Evolutionary conservation across 345 rosid species (phyloP).

Genomic region (Eucalyptus regnans): DNA sequence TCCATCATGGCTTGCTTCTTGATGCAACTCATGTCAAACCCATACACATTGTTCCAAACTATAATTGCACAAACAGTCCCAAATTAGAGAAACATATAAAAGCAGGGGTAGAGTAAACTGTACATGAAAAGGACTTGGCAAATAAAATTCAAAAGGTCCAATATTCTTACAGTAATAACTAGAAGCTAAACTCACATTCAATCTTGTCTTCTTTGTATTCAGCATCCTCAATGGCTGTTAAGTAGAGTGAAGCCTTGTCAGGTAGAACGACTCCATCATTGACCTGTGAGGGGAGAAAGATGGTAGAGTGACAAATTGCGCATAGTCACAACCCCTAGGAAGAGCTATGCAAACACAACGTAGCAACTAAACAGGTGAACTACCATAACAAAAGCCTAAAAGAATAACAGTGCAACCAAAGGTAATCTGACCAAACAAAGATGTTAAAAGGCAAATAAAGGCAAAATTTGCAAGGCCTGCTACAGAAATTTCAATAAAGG

Average conservation of each 20-base stretch:
- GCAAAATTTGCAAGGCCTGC: background rate
- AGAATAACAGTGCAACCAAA: background rate
- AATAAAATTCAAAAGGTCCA: background rate
- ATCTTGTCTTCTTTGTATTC: slow-evolving; percentile 95
- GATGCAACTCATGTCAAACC: slow-evolving; percentile 97
- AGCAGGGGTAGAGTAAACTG: background rate
- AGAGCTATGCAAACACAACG: background rate
- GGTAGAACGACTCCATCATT: slow-evolving; percentile 79
- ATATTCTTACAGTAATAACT: background rate
- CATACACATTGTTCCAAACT: slow-evolving; percentile 95
- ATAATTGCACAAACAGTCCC: background rate
- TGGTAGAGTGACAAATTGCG: background rate
- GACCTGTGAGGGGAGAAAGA: slow-evolving; percentile 25
- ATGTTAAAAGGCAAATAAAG: background rate
- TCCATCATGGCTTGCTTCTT: slow-evolving; percentile 95
- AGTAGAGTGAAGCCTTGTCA: slow-evolving; percentile 79
- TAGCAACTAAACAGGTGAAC: background rate
- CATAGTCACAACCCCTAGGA: background rate
- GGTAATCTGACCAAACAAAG: background rate
- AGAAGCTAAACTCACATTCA: slow-evolving; percentile 48
- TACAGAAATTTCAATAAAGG: background rate
- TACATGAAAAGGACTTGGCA: background rate
- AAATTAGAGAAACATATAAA: background rate
- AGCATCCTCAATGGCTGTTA: slow-evolving; percentile 96
- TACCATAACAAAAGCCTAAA: background rate